phyloP scores from a whole-genome alignment of 2,329 filamentous ascomycete genomes.

The Ophiosphaerella narmari region DNA sequence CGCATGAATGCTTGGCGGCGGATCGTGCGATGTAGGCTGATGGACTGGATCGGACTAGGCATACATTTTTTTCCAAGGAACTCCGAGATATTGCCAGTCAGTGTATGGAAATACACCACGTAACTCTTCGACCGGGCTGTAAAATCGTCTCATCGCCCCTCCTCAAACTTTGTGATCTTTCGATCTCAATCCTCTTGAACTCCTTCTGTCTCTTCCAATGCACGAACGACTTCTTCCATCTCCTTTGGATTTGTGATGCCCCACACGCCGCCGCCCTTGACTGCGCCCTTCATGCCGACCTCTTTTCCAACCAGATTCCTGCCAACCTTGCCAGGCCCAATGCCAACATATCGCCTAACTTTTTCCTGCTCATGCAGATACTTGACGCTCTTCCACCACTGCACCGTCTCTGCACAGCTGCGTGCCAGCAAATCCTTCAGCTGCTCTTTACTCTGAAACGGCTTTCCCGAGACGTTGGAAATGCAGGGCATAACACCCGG shows the following conservation, averaged over 20 bases:
- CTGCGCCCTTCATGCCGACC: conserved; percentile 81
- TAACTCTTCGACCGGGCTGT: background rate
- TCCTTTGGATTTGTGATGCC: conserved; percentile 78
- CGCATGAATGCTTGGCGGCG: conserved; percentile 5
- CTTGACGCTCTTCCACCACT: conserved; percentile 92
- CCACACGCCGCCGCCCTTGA: conserved; percentile 92
- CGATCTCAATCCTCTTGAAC: conserved; percentile 41
- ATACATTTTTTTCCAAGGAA: too few relatives aligned
- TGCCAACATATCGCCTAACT: conserved; percentile 84
- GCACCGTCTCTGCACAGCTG: conserved; percentile 87
- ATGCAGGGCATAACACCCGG: conserved; percentile 77
- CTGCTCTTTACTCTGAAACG: conserved; percentile 73
- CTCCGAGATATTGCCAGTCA: too few relatives aligned
- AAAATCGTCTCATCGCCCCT: background rate
- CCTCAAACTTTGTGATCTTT: background rate
- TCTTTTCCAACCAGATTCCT: conserved; percentile 94
- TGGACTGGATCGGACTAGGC: too few relatives aligned
- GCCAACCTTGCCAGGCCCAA: conserved; percentile 92
- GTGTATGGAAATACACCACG: too few relatives aligned
- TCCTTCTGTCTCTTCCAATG: conserved; percentile 53
- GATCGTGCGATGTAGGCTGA: too few relatives aligned
- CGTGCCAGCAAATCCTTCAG: conserved; percentile 79
- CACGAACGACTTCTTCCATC: conserved; percentile 52
- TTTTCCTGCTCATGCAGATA: conserved; percentile 84
- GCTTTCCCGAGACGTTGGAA: conserved; percentile 82